These are phyloP conservation scores for Lentinula guzmanii DNA, from an alignment of 768 basidiomycete species.

Conservation along the genomic window DNA sequence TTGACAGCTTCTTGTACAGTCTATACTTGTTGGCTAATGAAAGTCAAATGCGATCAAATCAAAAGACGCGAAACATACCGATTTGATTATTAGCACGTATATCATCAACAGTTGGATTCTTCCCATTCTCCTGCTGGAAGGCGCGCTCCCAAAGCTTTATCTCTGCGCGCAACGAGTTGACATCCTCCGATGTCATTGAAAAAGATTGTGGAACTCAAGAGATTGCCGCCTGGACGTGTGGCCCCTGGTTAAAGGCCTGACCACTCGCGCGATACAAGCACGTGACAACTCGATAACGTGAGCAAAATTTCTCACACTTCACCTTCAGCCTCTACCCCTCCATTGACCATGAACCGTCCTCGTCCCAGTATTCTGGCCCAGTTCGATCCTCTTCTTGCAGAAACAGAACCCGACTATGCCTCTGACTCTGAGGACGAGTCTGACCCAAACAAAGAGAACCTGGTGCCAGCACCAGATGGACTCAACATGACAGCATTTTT, in stretches of 20 bases:
- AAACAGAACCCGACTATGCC: conserved; percentile 17
- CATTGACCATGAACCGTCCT: conserved; percentile 25
- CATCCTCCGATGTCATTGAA: conserved; percentile 23
- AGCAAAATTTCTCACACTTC: background rate
- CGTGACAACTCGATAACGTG: background rate
- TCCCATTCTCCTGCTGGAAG: conserved; percentile 50
- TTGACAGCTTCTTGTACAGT: conserved; percentile 72
- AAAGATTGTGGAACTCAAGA: background rate
- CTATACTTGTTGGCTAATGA: conserved; percentile 70
- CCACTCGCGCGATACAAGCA: background rate
- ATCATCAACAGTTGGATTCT: conserved; percentile 63
- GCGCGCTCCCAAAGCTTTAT: conserved; percentile 76
- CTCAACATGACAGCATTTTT: conserved; percentile 31
- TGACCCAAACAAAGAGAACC: conserved; percentile 46
- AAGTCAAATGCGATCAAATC: conserved; percentile 12
- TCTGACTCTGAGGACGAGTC: conserved; percentile 10
- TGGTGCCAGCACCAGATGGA: conserved; percentile 14
- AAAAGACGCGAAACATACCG: conserved; percentile 36
- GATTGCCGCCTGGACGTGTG: background rate
- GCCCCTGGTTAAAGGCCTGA: background rate
- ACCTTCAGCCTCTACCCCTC: background rate
- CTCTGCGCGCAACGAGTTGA: conserved; percentile 52
- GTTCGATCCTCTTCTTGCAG: conserved; percentile 41
- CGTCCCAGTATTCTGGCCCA: conserved; percentile 41
- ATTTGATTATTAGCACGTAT: conserved; percentile 57